Evolutionary conservation across 192 early-diverging fungal species (phyloP).

Genomic region (Backusella macrospora): DNA sequence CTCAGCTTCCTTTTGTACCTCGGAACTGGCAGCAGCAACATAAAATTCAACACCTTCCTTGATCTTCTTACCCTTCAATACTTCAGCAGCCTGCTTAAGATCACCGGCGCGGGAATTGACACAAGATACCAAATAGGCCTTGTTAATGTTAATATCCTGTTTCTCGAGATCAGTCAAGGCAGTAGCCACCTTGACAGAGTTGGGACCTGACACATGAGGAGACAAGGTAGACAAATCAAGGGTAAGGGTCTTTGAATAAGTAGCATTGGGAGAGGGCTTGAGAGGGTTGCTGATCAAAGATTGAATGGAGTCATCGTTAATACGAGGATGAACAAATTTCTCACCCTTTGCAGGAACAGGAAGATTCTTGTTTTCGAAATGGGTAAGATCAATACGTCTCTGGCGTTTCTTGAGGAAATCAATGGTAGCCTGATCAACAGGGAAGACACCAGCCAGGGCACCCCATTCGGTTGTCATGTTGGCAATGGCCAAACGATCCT

Average conservation of each 20-base stretch:
- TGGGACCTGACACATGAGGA: conserved; percentile 92
- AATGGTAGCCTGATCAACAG: conserved; percentile 81
- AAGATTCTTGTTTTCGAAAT: conserved; percentile 58
- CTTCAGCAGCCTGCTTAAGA: conserved; percentile 83
- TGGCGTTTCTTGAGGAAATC: conserved; percentile 73
- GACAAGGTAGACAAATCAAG: conserved; percentile 87
- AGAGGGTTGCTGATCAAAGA: conserved; percentile 47
- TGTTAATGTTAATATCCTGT: conserved; percentile 82
- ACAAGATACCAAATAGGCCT: conserved; percentile 97
- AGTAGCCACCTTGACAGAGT: conserved; percentile 93
- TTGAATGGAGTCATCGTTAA: conserved; percentile 54
- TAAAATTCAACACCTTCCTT: conserved; percentile 89
- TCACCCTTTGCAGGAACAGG: conserved; percentile 44
- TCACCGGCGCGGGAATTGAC: conserved; percentile 93
- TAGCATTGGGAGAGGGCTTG: conserved; percentile 58
- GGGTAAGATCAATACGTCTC: conserved; percentile 48
- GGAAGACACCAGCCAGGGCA: conserved; percentile 95
- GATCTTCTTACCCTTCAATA: conserved; percentile 74
- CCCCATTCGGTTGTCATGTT: conserved; percentile 99
- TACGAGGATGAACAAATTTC: conserved; percentile 57
- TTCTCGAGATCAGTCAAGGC: conserved; percentile 75
- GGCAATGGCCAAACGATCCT: conserved; percentile 93
- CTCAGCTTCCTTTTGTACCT: conserved; percentile 89
- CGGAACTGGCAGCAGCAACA: conserved; percentile 90
- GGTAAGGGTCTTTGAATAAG: conserved; percentile 83